A percentile compares a stretch with the other conserved stretches of the same genome.
Conservation (phyloP, 2,329 filamentous ascomycete genomes). For the Epicoccum nigrum region DNA sequence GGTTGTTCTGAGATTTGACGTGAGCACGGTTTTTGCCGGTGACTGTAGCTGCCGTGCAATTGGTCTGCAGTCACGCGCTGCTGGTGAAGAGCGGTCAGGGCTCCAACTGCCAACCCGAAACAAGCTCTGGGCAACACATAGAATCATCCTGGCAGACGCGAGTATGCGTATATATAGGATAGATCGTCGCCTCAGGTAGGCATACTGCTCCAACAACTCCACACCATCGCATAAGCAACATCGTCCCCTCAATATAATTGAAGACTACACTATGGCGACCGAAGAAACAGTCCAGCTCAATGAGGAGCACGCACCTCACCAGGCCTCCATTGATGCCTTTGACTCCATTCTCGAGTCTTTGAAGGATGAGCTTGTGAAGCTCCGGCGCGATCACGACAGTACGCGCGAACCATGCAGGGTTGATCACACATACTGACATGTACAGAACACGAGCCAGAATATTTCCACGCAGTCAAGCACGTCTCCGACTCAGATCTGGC, state of each 20-base stretch:
- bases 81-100: not conserved
- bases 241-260: not conserved
- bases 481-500: slow-evolving; percentile 48
- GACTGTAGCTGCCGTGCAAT: not conserved
- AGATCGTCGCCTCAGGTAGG: not conserved
- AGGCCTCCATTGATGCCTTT: slow-evolving; percentile 44
- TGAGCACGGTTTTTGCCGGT: not conserved
- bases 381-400: slow-evolving; percentile 46
- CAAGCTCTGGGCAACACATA: slow-evolving; percentile 7
- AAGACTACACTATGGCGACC: slow-evolving; percentile 39
- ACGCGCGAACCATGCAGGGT: not conserved
- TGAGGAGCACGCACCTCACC: slow-evolving; percentile 42
- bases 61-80: not conserved
- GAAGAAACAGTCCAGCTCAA: slow-evolving; percentile 44
- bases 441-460: slow-evolving; percentile 46
- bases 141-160: not conserved
- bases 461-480: slow-evolving; percentile 46
- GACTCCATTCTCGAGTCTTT: slow-evolving; percentile 38
- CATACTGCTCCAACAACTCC: not conserved
- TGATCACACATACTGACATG: not conserved
- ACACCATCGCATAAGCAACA: not conserved
- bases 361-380: slow-evolving; percentile 41
- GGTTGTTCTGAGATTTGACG: too few species aligned
- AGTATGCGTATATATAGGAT: not conserved
- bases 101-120: slow-evolving; percentile 3